phyloP scores from a whole-genome alignment of 345 rosid genomes.

The Gossypium rotundifolium region DNA sequence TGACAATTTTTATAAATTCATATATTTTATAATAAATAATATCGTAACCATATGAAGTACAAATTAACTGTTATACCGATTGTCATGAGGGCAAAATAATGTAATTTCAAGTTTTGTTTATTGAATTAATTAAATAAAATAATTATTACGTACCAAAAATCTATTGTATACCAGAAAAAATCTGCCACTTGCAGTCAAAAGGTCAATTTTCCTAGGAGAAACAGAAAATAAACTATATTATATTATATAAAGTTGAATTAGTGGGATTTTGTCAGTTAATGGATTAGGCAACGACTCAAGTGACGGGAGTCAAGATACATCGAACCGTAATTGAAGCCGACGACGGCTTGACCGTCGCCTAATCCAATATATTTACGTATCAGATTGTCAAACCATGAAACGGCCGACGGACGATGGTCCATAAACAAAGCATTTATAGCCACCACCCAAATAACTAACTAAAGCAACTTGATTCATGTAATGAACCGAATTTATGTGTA shows the following conservation, averaged over 20 bases:
- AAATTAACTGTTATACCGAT: fast-evolving
- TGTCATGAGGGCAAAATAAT: too few relatives aligned
- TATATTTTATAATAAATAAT: too few relatives aligned
- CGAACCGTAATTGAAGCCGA: constrained; percentile 5
- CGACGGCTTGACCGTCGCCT: constrained; percentile 4
- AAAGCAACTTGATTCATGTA: background rate
- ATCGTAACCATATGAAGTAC: fast-evolving
- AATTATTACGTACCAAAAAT: too few relatives aligned
- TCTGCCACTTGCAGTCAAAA: constrained; percentile 1
- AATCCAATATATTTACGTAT: too few relatives aligned
- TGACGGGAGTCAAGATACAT: background rate
- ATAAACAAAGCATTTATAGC: background rate
- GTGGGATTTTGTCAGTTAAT: constrained; percentile 9
- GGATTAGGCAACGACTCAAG: background rate
- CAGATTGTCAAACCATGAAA: background rate
- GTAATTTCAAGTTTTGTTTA: too few relatives aligned
- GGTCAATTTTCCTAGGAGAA: background rate
- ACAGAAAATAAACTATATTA: too few relatives aligned
- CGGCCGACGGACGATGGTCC: background rate
- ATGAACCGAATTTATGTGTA: background rate
- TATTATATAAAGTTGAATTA: background rate
- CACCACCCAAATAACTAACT: background rate
- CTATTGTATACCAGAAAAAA: background rate
- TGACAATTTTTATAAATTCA: fast-evolving
- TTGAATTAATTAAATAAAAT: too few relatives aligned